phyloP scores from a whole-genome alignment of 179 eudicot species.

The Nepenthes alata region DNA sequence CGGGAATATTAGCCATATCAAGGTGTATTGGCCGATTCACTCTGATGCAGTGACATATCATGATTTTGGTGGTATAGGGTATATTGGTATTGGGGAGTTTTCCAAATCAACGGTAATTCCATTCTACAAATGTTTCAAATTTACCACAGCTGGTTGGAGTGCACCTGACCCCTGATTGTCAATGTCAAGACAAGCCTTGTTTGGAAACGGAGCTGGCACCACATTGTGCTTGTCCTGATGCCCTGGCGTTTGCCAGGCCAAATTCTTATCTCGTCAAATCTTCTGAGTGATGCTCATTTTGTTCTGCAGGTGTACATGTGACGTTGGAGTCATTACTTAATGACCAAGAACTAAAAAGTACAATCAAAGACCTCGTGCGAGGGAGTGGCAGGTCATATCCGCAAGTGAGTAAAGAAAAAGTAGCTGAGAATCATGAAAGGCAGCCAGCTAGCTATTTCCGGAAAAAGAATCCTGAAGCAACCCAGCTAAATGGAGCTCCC shows the following conservation, averaged over 20 bases:
- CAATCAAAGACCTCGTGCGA: conserved; percentile 59
- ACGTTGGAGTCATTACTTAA: conserved; percentile 68
- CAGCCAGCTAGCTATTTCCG: conserved; percentile 7
- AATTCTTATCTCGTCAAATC: neutral
- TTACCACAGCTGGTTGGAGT: too few species aligned
- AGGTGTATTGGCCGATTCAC: too few species aligned
- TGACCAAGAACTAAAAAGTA: conserved; percentile 46
- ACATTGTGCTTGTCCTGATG: neutral
- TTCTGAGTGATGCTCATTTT: neutral
- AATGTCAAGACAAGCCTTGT: neutral
- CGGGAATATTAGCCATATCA: too few species aligned
- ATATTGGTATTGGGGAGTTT: too few species aligned
- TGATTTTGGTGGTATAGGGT: too few species aligned
- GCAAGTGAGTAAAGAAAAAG: conserved; percentile 13
- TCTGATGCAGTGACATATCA: too few species aligned
- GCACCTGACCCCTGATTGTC: neutral
- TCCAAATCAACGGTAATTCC: too few species aligned
- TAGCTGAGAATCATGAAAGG: conserved; percentile 7
- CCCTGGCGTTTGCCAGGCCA: neutral
- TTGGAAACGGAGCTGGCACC: too few species aligned
- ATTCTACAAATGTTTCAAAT: too few species aligned
- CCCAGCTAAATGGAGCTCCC: conserved; percentile 10
- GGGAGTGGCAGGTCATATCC: conserved; percentile 80
- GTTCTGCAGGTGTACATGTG: conserved; percentile 54
- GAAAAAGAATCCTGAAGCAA: neutral